These are phyloP conservation scores for Bisporella sp. DNA, from an alignment of 2,329 filamentous ascomycete species.

Conservation along the genomic window DNA sequence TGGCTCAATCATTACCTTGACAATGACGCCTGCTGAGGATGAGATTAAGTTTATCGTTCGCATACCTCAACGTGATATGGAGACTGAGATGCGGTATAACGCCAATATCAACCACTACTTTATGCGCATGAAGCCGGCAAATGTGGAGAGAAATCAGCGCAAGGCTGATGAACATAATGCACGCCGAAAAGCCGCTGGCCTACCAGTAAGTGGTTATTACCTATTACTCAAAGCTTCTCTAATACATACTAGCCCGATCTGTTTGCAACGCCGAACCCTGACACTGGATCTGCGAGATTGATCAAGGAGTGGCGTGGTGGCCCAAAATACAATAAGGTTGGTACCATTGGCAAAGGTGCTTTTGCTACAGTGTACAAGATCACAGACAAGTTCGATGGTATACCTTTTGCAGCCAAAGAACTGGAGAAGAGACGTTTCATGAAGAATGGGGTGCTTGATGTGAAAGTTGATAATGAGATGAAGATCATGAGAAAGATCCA, in stretches of 20 bases:
- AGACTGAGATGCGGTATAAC: constrained; percentile 57
- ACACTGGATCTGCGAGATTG: constrained; percentile 22
- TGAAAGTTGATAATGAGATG: constrained; percentile 95
- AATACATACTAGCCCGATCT: constrained; percentile 19
- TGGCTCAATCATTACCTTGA: constrained; percentile 25
- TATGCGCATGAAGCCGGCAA: constrained; percentile 17
- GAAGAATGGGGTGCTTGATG: constrained; percentile 83
- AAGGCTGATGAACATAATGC: constrained; percentile 9
- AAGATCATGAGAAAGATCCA: constrained; percentile 82
- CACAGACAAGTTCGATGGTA: constrained; percentile 76
- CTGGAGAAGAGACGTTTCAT: constrained; percentile 89
- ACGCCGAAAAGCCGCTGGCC: background rate
- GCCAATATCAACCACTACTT: constrained; percentile 66
- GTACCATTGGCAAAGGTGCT: constrained; percentile 81
- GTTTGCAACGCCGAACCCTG: constrained; percentile 17
- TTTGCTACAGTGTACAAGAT: constrained; percentile 93
- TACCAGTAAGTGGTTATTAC: constrained; percentile 13
- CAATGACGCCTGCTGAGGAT: constrained; percentile 40
- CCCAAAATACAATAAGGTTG: constrained; percentile 74
- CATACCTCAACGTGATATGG: constrained; percentile 68
- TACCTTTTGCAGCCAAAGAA: constrained; percentile 86
- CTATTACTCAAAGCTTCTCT: constrained; percentile 2
- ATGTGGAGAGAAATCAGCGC: constrained; percentile 5
- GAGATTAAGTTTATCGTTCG: constrained; percentile 73
- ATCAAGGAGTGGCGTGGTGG: constrained; percentile 76